Evolutionary conservation across 2,329 filamentous ascomycete genomes (phyloP).

Genomic region (Keithomyces neogunnii): DNA sequence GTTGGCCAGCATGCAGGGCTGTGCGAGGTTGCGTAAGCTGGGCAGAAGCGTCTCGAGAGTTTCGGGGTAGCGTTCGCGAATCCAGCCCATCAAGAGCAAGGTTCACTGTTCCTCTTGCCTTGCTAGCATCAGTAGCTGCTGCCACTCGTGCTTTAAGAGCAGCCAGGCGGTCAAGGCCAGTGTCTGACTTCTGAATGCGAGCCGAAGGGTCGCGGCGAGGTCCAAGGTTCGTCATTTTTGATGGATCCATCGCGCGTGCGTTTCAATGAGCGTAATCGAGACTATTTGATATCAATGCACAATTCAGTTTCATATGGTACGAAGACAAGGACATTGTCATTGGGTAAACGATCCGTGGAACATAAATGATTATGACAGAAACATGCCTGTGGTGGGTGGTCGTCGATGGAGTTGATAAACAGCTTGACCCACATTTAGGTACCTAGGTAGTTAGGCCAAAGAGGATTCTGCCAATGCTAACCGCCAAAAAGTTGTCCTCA

Average conservation of each 20-base stretch:
- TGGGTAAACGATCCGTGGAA: no score
- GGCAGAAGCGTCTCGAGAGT: conserved; percentile 24
- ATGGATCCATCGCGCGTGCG: conserved; percentile 38
- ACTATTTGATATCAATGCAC: background rate
- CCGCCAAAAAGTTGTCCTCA: no score
- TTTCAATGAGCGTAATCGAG: background rate
- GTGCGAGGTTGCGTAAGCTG: background rate
- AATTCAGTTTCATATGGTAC: background rate
- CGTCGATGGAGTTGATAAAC: no score
- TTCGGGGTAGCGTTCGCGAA: conserved; percentile 33
- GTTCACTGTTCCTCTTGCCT: conserved; percentile 59
- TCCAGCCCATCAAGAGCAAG: conserved; percentile 59
- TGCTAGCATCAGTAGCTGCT: conserved; percentile 57
- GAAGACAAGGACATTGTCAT: no score
- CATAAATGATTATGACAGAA: no score
- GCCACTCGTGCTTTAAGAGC: conserved; percentile 74
- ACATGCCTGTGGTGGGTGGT: no score
- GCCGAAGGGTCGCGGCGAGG: conserved; percentile 47
- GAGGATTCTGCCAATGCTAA: no score
- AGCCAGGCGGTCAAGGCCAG: conserved; percentile 59
- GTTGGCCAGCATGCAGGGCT: background rate
- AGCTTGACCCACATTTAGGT: no score
- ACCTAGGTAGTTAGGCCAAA: no score
- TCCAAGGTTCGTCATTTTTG: conserved; percentile 42
- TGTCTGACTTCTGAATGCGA: conserved; percentile 46